These are phyloP conservation scores for Brassica carinata DNA, from an alignment of 345 rosid species.

Conservation along the genomic window DNA sequence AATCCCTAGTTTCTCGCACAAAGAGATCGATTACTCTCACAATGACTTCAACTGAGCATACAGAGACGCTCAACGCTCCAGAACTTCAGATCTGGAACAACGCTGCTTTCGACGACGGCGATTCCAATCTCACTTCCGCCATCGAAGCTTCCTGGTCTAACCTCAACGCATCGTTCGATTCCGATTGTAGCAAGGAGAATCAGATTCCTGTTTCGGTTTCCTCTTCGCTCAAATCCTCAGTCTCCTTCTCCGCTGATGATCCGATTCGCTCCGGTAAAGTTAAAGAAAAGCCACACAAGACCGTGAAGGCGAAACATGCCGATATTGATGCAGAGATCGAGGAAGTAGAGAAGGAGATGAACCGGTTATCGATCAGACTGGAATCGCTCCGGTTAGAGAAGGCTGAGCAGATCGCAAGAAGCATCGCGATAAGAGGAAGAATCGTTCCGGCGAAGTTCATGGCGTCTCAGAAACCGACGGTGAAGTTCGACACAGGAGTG, in stretches of 20 bases:
- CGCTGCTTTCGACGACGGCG: slow-evolving; percentile 83
- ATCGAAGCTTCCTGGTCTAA: slow-evolving; percentile 54
- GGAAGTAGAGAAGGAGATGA: slow-evolving; percentile 77
- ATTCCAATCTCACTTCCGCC: slow-evolving; percentile 47
- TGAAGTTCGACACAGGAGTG: slow-evolving; percentile 47
- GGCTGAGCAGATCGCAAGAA: slow-evolving; percentile 51
- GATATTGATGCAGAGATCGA: slow-evolving; percentile 81
- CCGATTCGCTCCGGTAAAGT: slow-evolving; percentile 42
- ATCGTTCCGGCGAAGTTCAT: slow-evolving; percentile 74
- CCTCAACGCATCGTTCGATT: slow-evolving; percentile 58
- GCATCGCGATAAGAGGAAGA: slow-evolving; percentile 56
- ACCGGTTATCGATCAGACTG: slow-evolving; percentile 61
- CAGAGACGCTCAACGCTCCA: slow-evolving; percentile 47
- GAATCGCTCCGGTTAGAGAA: slow-evolving; percentile 78
- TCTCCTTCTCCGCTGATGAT: slow-evolving; percentile 26
- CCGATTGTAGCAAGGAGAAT: slow-evolving; percentile 45
- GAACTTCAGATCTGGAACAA: slow-evolving; percentile 92
- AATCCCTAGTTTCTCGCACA: not conserved
- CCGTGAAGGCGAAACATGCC: slow-evolving; percentile 6
- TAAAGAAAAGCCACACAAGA: slow-evolving; percentile 39
- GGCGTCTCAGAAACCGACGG: slow-evolving; percentile 60
- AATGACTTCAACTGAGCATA: slow-evolving; percentile 57
- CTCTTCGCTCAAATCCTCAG: slow-evolving; percentile 27
- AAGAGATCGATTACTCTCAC: not conserved
- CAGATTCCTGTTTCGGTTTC: not conserved